phyloP scores from a whole-genome alignment of 202 grass and related monocot species.

The Cymbopogon flexuosus region DNA sequence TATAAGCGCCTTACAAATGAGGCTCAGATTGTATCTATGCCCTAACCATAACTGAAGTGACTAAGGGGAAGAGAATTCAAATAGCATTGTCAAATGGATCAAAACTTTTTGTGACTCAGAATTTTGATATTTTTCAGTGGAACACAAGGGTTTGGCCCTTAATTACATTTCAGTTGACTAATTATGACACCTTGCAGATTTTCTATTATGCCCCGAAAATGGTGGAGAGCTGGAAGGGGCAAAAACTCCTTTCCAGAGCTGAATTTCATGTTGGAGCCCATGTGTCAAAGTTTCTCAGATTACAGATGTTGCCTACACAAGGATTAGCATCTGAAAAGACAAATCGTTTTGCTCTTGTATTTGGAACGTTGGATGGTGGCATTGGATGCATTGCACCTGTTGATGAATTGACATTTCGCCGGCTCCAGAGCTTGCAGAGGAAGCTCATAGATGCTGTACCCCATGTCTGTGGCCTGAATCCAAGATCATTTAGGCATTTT shows the following conservation, averaged over 20 bases:
- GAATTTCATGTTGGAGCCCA: constrained; percentile 84
- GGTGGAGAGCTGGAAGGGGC: constrained; percentile 96
- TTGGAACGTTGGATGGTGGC: constrained; percentile 82
- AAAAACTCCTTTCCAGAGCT: constrained; percentile 77
- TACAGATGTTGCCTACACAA: constrained; percentile 75
- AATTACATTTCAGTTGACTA: constrained; percentile 21
- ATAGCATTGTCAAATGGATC: not conserved
- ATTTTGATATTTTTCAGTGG: not conserved
- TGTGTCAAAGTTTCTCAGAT: constrained; percentile 73
- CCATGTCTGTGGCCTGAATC: constrained; percentile 79
- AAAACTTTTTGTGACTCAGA: not conserved
- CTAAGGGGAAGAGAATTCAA: not conserved
- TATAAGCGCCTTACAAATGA: too few species aligned
- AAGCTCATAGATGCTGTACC: constrained; percentile 72
- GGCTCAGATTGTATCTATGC: too few species aligned
- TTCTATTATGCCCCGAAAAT: constrained; percentile 95
- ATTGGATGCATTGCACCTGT: constrained; percentile 84
- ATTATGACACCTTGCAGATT: constrained; percentile 50
- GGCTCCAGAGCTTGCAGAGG: constrained; percentile 74
- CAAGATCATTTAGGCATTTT: constrained; percentile 78
- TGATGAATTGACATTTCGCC: constrained; percentile 75
- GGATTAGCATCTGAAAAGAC: constrained; percentile 69
- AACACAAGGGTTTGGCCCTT: not conserved
- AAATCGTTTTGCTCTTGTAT: constrained; percentile 81
- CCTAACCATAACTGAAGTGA: too few species aligned